Base-by-base conservation (phyloP, 495 filamentous ascomycete species). In the Daldinia caldariorum region DNA sequence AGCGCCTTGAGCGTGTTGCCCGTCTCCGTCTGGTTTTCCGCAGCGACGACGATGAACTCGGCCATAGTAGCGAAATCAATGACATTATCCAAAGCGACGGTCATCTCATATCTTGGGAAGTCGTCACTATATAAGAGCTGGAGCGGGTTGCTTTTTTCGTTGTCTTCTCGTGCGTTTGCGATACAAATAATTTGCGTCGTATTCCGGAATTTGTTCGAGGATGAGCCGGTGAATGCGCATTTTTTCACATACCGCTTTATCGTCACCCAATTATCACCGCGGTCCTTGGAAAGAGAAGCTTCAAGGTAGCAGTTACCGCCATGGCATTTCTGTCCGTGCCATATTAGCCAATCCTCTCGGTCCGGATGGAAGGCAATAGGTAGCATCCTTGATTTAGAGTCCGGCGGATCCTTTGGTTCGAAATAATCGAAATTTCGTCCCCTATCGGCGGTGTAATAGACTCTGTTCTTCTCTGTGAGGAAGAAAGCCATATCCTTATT, bases 41-140 rank as follows among this genome's bases (percentile, higher is more conserved):
- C 87, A 1, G 95, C 95, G 37, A 97, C 93, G 47, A 99, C 86
- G 73, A 98, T 92, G 79, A 95, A 99, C 70, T 97, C 94, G 22
- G 90, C 87, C 93, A 96, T 97, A 29, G 89, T 96, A 5, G 93
- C 94, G 78, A 94, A 98, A 50, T 90, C 88, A 45, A 90, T 89
- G 63, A 97, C 89, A 63, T 93, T 85, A 6, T 86, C 79, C 74
- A 90, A 87, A 39, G 84, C 83, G 0, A 85, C 80, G 32, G 83
- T 76, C 26, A 79, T 77, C 60, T 84, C 76, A 29, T 88, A 84
- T n/a, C 83, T 81, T 72, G 95, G 94, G 79, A 87, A 92, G 62
- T 94, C 86, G 58, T 91, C 84, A 71, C 88, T 94, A 35, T 89
- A 89, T 12, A 93, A 72, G 31, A 99, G 84, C 55, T 89, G 85